phyloP scores from a whole-genome alignment of 176 grass and related monocot genomes.

The Thalia dealbata region DNA sequence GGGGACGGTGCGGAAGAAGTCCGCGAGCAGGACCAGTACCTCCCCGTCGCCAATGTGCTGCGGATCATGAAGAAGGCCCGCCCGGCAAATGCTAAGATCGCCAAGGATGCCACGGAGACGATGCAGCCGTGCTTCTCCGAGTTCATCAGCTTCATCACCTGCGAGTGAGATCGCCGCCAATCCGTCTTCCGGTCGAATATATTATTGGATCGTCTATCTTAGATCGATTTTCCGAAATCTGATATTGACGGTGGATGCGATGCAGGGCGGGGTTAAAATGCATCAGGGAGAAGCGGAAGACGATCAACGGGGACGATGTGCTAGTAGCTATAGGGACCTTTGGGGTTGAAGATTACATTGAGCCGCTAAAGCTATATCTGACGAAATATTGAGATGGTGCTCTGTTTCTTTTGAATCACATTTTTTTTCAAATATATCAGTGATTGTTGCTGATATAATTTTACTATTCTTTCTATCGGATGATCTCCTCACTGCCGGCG shows the following conservation, averaged over 20 bases:
- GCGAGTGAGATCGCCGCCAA: conserved; percentile 33
- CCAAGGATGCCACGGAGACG: conserved; percentile 74
- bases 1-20: neutral
- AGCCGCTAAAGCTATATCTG: neutral
- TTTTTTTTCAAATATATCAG: neutral
- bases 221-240: neutral
- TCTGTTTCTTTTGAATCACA: too few species aligned
- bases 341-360: conserved; percentile 5
- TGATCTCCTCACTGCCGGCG: neutral
- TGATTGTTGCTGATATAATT: neutral
- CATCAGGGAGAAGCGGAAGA: conserved; percentile 6
- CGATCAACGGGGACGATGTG: conserved; percentile 12
- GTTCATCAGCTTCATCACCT: conserved; percentile 84
- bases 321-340: conserved; percentile 2
- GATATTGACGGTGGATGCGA: too few species aligned
- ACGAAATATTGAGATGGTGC: conserved; percentile 5
- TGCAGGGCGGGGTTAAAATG: neutral
- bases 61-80: conserved; percentile 86
- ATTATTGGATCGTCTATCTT: neutral
- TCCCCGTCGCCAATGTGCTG: conserved; percentile 68
- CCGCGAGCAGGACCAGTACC: conserved; percentile 68
- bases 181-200: neutral
- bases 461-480: neutral
- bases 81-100: conserved; percentile 67
- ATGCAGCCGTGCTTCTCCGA: conserved; percentile 73